Conservation (phyloP, 2,329 filamentous ascomycete genomes). For the Dothiorella sarmentorum region DNA sequence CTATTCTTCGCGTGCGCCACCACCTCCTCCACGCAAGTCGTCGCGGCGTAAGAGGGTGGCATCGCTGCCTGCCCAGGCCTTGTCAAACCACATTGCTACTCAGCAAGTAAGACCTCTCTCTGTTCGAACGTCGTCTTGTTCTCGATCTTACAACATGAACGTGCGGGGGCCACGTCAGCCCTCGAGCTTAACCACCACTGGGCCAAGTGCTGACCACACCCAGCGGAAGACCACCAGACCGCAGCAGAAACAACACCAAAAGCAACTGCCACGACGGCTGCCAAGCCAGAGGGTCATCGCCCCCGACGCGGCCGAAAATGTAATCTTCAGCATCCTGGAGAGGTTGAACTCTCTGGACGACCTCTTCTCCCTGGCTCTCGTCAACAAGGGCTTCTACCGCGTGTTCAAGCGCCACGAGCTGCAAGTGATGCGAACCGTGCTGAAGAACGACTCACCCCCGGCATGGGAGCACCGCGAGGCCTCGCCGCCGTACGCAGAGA, state of each 20-base stretch:
- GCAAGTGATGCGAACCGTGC: constrained; percentile 48
- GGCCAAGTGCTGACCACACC: constrained; percentile 7
- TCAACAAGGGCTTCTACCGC: constrained; percentile 56
- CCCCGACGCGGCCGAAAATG: constrained; percentile 44
- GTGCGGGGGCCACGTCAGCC: constrained; percentile 8
- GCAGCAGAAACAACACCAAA: neutral
- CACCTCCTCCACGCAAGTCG: constrained; percentile 11
- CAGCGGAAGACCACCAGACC: neutral
- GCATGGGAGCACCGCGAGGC: constrained; percentile 61
- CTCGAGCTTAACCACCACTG: neutral
- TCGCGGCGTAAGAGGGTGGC: constrained; percentile 7
- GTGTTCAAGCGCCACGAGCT: constrained; percentile 58
- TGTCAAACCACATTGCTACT: constrained; percentile 31
- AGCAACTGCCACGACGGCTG: constrained; percentile 18
- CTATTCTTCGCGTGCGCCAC: neutral
- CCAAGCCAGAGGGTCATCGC: constrained; percentile 35
- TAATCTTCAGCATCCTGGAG: constrained; percentile 52
- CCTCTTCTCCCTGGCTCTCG: constrained; percentile 52
- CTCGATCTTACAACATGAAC: neutral
- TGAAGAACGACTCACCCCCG: constrained; percentile 54
- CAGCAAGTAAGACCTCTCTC: constrained; percentile 16
- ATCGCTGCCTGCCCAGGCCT: constrained; percentile 22
- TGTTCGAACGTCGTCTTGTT: constrained; percentile 7
- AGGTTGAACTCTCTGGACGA: constrained; percentile 51
- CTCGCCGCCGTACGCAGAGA: constrained; percentile 48